Conservation (phyloP, 2,329 filamentous ascomycete species). For the Trichoderma gracile region DNA sequence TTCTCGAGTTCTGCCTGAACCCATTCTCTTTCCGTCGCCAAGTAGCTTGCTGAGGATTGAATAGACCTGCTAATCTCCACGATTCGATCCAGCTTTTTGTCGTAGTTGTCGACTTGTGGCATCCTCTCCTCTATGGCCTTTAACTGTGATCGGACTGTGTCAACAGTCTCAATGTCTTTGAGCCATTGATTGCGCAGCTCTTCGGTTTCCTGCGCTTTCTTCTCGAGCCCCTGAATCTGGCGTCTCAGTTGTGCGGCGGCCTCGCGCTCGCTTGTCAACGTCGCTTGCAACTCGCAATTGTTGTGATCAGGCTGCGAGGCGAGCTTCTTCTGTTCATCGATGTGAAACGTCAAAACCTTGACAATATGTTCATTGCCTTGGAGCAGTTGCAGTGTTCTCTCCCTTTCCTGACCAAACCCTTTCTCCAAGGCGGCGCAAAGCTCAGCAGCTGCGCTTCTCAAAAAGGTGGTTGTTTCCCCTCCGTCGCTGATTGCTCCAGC, state of each 20-base stretch:
- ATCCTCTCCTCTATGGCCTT: constrained; percentile 31
- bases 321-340: constrained; percentile 30
- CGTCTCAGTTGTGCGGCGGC: constrained; percentile 25
- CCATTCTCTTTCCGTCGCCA: constrained; percentile 37
- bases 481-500: constrained; percentile 22
- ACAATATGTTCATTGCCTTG: not conserved
- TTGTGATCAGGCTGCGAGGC: constrained; percentile 11
- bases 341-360: constrained; percentile 22
- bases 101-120: constrained; percentile 33
- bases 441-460: constrained; percentile 29
- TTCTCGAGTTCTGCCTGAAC: constrained; percentile 32
- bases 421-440: constrained; percentile 32
- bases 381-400: constrained; percentile 28
- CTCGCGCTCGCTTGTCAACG: not conserved
- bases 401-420: constrained; percentile 31
- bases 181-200: constrained; percentile 34
- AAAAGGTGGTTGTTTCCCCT: constrained; percentile 26
- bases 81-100: constrained; percentile 34
- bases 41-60: constrained; percentile 35
- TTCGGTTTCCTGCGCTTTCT: constrained; percentile 28
- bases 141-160: constrained; percentile 32
- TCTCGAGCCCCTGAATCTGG: constrained; percentile 32
- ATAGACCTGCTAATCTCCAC: constrained; percentile 34
- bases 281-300: not conserved
- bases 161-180: constrained; percentile 35